Percentiles rank a stretch among this genome's conserved stretches.
phyloP scores from a whole-genome alignment of 129 eudicot genomes.

The Chrysanthemum seticuspe region DNA sequence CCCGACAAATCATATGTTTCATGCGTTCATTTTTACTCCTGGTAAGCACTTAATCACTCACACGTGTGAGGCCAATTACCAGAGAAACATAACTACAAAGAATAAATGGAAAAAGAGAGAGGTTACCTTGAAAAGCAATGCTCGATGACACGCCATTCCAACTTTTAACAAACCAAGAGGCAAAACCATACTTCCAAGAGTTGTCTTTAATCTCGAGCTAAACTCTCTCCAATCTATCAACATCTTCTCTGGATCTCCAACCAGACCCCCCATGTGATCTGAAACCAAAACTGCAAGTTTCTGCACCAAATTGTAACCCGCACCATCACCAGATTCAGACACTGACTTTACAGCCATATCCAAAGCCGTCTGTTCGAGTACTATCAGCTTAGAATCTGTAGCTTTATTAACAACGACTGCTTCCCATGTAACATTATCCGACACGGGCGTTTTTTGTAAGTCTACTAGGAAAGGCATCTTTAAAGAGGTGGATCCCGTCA shows the following conservation, averaged over 20 bases:
- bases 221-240: conserved; percentile 78
- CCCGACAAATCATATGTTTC: background rate
- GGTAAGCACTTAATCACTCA: background rate
- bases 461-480: conserved; percentile 87
- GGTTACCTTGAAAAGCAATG: conserved; percentile 84
- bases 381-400: conserved; percentile 62
- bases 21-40: background rate
- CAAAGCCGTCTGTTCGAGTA: conserved; percentile 59
- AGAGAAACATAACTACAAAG: background rate
- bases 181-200: conserved; percentile 81
- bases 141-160: conserved; percentile 95
- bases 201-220: conserved; percentile 49
- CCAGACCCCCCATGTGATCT: conserved; percentile 92
- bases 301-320: conserved; percentile 42
- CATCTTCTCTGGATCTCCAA: conserved; percentile 76
- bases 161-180: conserved; percentile 79
- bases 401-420: conserved; percentile 75
- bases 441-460: conserved; percentile 61
- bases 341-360: conserved; percentile 56
- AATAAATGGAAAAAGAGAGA: background rate
- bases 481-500: conserved; percentile 54
- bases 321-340: conserved; percentile 43
- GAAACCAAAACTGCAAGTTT: conserved; percentile 82
- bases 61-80: background rate
- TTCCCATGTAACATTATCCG: conserved; percentile 80